Base-by-base conservation (phyloP, 1,284 basidiomycete genomes). In the Cerioporus squamosus region DNA sequence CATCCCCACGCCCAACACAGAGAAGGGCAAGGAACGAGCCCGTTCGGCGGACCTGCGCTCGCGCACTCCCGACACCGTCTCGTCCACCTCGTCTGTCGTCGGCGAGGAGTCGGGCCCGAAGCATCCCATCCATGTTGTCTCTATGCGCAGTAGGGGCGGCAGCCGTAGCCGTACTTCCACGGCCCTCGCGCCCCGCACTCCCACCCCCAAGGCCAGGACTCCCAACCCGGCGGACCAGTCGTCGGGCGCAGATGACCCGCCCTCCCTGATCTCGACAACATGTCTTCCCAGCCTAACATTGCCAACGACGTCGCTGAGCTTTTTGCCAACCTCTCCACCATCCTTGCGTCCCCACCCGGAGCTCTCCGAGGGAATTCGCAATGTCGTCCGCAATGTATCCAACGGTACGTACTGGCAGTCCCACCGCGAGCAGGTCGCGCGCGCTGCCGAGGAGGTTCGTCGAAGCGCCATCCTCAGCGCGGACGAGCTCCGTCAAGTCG, bases 311-410 rank as follows among this genome's bases (percentile, higher is more conserved):
- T 91, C 43, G 86, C 88, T 2, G 70, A 78, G 1, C 75, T 92
- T 29, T 72, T 92, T 56, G 78, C 77, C 45, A 78, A 78, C 2
- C 69, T 91, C 51, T 81, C 79, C 36, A 74, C 69, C 20, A 77
- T 85, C 23, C 72, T 91, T 46, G 73, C 81, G 0, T 72, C n/a
- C 81, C 8, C 88, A 91, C 65, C 90, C 90, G 2, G 89, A 92
- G 63, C 72, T 92, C 12, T 82, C 86, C 2, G 86, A 88, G 59
- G 81, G 80, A 39, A 68, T 92, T 53, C 84, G 82, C 52, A 86
- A 82, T 65, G 81, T 92, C 44, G 68, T 86, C 38, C 75, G 76
- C 52, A 89, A 91, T 64, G 77, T 86, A 8, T 77, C 80, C 3
- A 82, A 77, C 51, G 90, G 89, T 20, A 74, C 78, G 15, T 92